Evolutionary conservation across 2,329 filamentous ascomycete species (phyloP).

Genomic region (Dryadomyces sulphureus): DNA sequence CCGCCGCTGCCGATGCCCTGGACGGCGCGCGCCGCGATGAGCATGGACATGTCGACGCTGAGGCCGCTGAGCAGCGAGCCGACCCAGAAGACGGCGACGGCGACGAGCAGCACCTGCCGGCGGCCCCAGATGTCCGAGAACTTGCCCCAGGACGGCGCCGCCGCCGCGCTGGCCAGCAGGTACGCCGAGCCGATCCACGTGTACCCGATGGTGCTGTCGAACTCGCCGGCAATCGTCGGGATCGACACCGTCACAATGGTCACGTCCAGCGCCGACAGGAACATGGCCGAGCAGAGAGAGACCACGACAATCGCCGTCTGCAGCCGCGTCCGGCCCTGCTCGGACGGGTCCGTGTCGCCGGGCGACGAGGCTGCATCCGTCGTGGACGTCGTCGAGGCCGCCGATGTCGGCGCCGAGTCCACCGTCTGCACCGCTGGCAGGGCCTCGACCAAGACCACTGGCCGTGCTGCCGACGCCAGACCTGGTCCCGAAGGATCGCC

Average conservation of each 20-base stretch:
- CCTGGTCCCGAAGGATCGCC: no score
- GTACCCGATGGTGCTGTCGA: conserved; percentile 51
- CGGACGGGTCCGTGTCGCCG: conserved; percentile 6
- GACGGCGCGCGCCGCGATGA: conserved; percentile 31
- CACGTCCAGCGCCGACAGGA: conserved; percentile 32
- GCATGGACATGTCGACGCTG: conserved; percentile 27
- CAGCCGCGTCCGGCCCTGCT: conserved; percentile 16
- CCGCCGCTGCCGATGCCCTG: conserved; percentile 39
- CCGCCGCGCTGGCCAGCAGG: conserved; percentile 52
- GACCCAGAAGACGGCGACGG: conserved; percentile 33
- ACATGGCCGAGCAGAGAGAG: conserved; percentile 24
- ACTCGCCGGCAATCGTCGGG: conserved; percentile 42
- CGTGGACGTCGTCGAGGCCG: no score
- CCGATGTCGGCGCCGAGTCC: no score
- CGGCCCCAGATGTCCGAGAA: conserved; percentile 43
- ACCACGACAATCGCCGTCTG: conserved; percentile 22
- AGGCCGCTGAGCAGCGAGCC: conserved; percentile 35
- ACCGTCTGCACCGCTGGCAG: no score
- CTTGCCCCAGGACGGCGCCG: conserved; percentile 56
- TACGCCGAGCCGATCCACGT: conserved; percentile 67
- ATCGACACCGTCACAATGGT: conserved; percentile 48
- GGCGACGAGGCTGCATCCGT: no score
- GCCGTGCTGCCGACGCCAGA: no score
- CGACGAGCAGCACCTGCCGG: conserved; percentile 34
- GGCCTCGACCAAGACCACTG: no score